Evolutionary conservation across 805 yeast genomes (phyloP).

Genomic region (Lipomyces chichibuensis): DNA sequence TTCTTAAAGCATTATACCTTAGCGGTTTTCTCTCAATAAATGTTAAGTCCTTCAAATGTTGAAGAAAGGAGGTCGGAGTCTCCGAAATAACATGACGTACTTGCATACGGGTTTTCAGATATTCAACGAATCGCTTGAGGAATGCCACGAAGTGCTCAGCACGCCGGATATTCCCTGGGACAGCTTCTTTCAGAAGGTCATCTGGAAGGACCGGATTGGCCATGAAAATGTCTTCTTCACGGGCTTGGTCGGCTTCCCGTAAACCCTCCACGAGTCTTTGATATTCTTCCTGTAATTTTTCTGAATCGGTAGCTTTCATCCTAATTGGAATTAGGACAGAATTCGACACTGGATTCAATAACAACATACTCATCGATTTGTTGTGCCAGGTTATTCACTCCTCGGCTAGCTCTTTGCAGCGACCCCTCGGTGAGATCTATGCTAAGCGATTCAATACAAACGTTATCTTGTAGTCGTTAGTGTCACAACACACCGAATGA

Average conservation of each 20-base stretch:
- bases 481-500: too few species aligned
- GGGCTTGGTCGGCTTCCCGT: conserved; percentile 72
- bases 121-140: conserved; percentile 88
- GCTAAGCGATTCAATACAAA: conserved; percentile 93
- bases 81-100: conserved; percentile 97
- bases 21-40: conserved; percentile 91
- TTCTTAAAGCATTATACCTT: conserved; percentile 6
- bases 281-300: conserved; percentile 84
- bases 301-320: conserved; percentile 79
- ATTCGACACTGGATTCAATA: neutral
- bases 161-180: conserved; percentile 95
- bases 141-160: conserved; percentile 97
- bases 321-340: neutral
- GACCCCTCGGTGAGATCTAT: conserved; percentile 91
- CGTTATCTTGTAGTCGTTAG: conserved; percentile 59
- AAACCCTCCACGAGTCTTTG: conserved; percentile 88
- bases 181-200: conserved; percentile 86
- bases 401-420: conserved; percentile 80
- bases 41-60: conserved; percentile 89
- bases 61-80: conserved; percentile 89
- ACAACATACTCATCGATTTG: conserved; percentile 64
- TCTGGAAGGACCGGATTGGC: conserved; percentile 84
- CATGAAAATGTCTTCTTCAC: conserved; percentile 69
- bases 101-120: conserved; percentile 95
- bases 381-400: conserved; percentile 75